Conservation (phyloP, 2,329 filamentous ascomycete species). For the Trichoderma gracile region DNA sequence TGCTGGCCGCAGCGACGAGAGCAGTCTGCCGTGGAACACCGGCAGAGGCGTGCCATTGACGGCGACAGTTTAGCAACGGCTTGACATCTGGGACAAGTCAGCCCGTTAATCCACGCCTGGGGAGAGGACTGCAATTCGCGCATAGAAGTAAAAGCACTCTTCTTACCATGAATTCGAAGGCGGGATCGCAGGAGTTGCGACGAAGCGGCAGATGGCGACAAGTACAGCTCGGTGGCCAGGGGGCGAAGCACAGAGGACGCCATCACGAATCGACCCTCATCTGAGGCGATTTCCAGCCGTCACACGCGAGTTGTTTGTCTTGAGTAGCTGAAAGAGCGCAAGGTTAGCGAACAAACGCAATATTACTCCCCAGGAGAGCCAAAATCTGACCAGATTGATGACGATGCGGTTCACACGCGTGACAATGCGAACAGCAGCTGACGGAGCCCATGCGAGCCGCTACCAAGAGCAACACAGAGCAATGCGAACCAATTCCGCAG, state of each 20-base stretch:
- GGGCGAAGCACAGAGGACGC: conserved; percentile 40
- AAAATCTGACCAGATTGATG: background rate
- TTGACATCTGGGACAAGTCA: conserved; percentile 28
- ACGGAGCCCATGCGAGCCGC: conserved; percentile 18
- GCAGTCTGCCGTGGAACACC: conserved; percentile 35
- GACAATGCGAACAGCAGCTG: conserved; percentile 3
- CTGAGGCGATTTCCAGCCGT: conserved; percentile 28
- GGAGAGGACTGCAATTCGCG: background rate
- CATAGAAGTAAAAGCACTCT: background rate
- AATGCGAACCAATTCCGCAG: background rate
- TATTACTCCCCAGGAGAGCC: background rate
- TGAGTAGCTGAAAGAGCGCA: background rate
- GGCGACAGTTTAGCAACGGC: conserved; percentile 32
- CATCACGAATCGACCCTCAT: conserved; percentile 39
- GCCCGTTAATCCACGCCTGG: fast-evolving
- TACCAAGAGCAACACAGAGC: background rate
- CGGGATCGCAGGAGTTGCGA: conserved; percentile 33
- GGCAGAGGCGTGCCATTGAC: conserved; percentile 45
- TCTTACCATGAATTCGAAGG: conserved; percentile 33
- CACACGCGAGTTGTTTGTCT: conserved; percentile 3
- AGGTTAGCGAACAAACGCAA: background rate
- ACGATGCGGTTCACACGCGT: conserved; percentile 13
- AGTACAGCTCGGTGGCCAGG: conserved; percentile 38
- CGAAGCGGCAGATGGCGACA: conserved; percentile 30
- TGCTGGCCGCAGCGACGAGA: conserved; percentile 34